Conservation (phyloP, 148 eudicot species). For the Fagopyrum tataricum region DNA sequence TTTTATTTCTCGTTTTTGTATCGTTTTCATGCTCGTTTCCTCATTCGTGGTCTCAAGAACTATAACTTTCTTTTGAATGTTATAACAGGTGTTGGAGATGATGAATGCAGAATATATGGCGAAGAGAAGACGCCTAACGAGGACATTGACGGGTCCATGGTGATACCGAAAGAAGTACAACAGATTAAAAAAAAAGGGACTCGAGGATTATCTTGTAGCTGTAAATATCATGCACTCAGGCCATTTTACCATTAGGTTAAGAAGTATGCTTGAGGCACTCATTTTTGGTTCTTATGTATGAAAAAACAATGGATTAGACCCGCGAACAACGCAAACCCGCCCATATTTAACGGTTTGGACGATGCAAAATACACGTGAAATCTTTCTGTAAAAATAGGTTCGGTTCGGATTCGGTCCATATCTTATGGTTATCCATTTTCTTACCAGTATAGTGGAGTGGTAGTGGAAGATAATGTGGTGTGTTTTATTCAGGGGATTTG, state of each 20-base stretch:
- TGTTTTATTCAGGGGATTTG: conserved; percentile 3
- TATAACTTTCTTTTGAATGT: not conserved
- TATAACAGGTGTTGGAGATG: conserved; percentile 52
- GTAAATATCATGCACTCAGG: not conserved
- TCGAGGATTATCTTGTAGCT: not conserved
- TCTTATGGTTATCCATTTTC: not conserved
- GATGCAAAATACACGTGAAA: no score
- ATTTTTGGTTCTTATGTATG: no score
- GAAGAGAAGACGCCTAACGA: conserved; percentile 51
- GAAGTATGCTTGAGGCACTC: not conserved
- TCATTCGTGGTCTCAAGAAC: no score
- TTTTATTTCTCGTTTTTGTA: no score
- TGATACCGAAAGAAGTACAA: conserved; percentile 11
- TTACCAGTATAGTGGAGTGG: not conserved
- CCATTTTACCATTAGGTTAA: not conserved
- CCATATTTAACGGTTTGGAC: no score
- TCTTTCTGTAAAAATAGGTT: no score
- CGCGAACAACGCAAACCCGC: no score
- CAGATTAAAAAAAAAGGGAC: not conserved
- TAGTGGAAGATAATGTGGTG: not conserved
- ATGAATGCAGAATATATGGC: conserved; percentile 43
- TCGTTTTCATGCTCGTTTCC: not conserved
- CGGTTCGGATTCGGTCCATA: not conserved
- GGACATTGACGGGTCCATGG: conserved; percentile 84
- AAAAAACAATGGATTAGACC: not conserved